Evolutionary conservation across 768 basidiomycete species (phyloP).

Genomic region (Gautieria morchelliformis): DNA sequence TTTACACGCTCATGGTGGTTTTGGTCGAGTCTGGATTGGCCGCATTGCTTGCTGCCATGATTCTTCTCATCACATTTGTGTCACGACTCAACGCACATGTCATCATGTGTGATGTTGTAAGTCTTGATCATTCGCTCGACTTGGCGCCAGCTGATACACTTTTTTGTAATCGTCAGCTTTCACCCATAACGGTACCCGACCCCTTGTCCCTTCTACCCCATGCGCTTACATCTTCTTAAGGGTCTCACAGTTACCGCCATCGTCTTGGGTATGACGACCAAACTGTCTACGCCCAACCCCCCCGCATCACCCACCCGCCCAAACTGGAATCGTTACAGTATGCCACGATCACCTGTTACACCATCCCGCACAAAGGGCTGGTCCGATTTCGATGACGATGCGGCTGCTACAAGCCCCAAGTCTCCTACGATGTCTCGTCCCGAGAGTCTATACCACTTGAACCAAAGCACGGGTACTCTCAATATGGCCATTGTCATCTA

Average conservation of each 20-base stretch:
- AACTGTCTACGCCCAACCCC: neutral
- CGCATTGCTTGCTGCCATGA: neutral
- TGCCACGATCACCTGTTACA: neutral
- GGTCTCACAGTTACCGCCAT: conserved; percentile 1
- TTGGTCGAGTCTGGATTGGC: conserved; percentile 5
- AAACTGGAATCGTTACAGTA: neutral
- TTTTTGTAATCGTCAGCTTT: neutral
- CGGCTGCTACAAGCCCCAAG: neutral
- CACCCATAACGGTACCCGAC: neutral
- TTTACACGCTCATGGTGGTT: conserved; percentile 1
- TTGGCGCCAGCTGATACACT: neutral
- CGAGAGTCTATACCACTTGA: neutral
- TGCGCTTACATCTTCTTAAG: neutral
- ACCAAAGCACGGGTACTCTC: neutral
- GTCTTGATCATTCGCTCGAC: neutral
- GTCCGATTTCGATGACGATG: conserved; percentile 4
- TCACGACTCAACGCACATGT: neutral
- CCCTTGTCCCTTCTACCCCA: neutral
- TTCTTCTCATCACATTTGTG: conserved; percentile 3
- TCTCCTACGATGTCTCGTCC: conserved; percentile 2
- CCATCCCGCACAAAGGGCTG: neutral
- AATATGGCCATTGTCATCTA: neutral
- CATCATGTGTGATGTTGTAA: conserved; percentile 6
- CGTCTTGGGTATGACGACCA: conserved; percentile 2
- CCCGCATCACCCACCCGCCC: neutral